These are phyloP conservation scores for Coemansia sp. DNA, from an alignment of 192 early-diverging fungal genomes.

Conservation along the genomic window DNA sequence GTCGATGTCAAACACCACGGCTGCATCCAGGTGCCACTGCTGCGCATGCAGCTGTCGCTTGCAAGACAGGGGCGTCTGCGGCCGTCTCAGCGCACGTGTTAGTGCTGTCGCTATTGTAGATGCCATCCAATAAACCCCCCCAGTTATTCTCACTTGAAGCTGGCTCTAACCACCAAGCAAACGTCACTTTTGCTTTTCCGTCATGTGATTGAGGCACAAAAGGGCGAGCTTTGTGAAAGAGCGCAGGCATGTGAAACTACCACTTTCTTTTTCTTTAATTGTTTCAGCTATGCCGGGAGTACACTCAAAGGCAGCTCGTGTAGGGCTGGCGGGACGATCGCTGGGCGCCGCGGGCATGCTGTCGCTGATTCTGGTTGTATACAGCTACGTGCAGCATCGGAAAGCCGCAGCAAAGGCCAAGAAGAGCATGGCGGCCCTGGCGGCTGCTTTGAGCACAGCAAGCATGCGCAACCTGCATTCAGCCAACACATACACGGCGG, in stretches of 20 bases:
- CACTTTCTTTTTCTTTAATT: background rate
- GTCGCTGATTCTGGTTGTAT: constrained; percentile 37
- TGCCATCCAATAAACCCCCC: background rate
- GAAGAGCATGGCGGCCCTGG: constrained; percentile 36
- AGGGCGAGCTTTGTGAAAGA: background rate
- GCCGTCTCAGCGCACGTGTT: background rate
- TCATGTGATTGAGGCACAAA: constrained; percentile 5
- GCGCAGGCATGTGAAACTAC: constrained; percentile 3
- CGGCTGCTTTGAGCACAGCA: constrained; percentile 26
- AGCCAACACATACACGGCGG: constrained; percentile 25
- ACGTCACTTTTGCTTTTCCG: too few species aligned
- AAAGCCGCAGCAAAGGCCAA: constrained; percentile 41
- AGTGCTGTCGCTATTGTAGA: background rate
- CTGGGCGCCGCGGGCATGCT: constrained; percentile 34
- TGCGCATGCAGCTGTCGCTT: constrained; percentile 17
- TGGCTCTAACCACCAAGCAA: too few species aligned
- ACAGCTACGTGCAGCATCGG: constrained; percentile 49
- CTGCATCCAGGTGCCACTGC: constrained; percentile 43
- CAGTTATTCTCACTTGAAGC: too few species aligned
- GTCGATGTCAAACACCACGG: constrained; percentile 75
- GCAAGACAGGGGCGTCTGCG: background rate
- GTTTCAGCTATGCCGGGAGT: constrained; percentile 15
- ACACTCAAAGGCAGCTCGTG: constrained; percentile 17
- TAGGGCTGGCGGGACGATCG: constrained; percentile 28
- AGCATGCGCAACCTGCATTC: constrained; percentile 45